Conservation (phyloP, 1,284 basidiomycete species). For the Leccinum insolens region DNA sequence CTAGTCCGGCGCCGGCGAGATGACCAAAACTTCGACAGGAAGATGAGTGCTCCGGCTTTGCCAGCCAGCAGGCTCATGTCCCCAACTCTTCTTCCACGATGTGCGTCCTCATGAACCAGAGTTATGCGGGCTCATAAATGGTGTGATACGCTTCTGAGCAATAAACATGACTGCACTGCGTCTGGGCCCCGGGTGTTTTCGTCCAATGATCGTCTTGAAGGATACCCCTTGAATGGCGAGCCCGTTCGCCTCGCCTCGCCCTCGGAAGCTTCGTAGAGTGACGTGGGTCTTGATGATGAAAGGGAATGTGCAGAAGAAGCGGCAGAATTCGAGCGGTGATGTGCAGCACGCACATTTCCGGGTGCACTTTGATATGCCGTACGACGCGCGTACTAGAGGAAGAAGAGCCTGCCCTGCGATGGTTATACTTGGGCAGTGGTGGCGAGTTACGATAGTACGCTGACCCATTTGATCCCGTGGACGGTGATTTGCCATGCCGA, state of each 20-base stretch:
- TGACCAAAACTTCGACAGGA: conserved; percentile 71
- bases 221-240: conserved; percentile 52
- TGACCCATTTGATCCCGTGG: conserved; percentile 73
- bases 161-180: conserved; percentile 60
- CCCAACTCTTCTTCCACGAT: conserved; percentile 88
- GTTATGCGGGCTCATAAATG: conserved; percentile 57
- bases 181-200: conserved; percentile 45
- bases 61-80: conserved; percentile 82
- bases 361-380: conserved; percentile 55
- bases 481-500: conserved; percentile 71
- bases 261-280: conserved; percentile 75
- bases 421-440: conserved; percentile 65
- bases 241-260: conserved; percentile 54
- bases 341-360: conserved; percentile 40
- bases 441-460: conserved; percentile 63
- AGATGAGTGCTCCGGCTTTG: conserved; percentile 68
- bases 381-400: conserved; percentile 75
- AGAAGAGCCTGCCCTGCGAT: conserved; percentile 71
- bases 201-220: conserved; percentile 45
- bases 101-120: conserved; percentile 59
- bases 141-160: conserved; percentile 72
- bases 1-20: conserved; percentile 63
- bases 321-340: conserved; percentile 70
- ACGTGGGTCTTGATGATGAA: conserved; percentile 71
- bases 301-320: conserved; percentile 75